Conservation (phyloP, 345 rosid species). For the Aegle marmelos region DNA sequence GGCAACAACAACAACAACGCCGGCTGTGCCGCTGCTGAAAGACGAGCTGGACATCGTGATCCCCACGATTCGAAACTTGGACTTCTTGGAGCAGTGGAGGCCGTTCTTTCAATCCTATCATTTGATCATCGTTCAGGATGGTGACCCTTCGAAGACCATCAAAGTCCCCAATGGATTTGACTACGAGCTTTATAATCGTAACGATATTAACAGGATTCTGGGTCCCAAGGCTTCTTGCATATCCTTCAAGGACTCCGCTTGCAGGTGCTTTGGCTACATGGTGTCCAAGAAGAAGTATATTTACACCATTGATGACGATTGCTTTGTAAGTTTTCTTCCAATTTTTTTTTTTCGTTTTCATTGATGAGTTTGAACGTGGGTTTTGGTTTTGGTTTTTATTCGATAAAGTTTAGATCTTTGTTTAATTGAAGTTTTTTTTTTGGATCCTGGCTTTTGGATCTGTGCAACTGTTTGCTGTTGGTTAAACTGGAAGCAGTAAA, state of each 20-base stretch:
- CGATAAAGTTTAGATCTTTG: constrained; percentile 9
- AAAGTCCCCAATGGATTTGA: constrained; percentile 75
- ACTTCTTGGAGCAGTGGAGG: constrained; percentile 82
- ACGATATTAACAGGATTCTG: constrained; percentile 70
- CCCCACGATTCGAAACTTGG: constrained; percentile 76
- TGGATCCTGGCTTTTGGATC: background rate
- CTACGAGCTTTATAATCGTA: constrained; percentile 78
- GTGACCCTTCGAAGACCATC: constrained; percentile 68
- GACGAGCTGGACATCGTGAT: constrained; percentile 85
- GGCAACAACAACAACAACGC: constrained; percentile 20
- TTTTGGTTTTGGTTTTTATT: background rate
- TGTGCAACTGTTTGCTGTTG: background rate
- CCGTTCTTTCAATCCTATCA: constrained; percentile 76
- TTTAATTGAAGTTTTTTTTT: constrained; percentile 3
- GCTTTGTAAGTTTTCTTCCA: constrained; percentile 59
- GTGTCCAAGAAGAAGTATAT: constrained; percentile 84
- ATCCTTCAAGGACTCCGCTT: constrained; percentile 70
- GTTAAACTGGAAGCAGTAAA: too few species aligned
- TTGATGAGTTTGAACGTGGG: background rate
- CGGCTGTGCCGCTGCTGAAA: constrained; percentile 39
- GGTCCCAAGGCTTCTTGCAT: constrained; percentile 85
- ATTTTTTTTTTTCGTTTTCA: background rate
- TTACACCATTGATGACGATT: constrained; percentile 87
- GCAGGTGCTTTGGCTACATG: constrained; percentile 79
- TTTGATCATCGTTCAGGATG: constrained; percentile 84